Evolutionary conservation across 2,329 filamentous ascomycete species (phyloP), one percentile per base, ranked within the genome.

Genomic region (Tolypocladium tundrense): DNA sequence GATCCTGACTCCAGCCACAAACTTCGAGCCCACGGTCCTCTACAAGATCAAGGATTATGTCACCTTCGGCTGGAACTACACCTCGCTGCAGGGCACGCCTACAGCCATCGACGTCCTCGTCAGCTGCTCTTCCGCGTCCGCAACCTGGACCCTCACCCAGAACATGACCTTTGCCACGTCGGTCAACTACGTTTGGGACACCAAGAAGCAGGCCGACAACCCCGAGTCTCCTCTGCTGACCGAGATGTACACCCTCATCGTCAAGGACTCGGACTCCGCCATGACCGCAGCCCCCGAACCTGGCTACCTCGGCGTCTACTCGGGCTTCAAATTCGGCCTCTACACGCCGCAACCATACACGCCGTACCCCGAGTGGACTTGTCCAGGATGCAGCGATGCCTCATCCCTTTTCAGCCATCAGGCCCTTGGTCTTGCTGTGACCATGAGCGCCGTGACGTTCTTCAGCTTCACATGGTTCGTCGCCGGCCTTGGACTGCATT

Each of bases 41-140:
- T 86, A 82, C 76, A 83, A 83, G 66, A 83, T 87, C 60, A 80
- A 81, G 60, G 78, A 85, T 65, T 74, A 74, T 51, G 73, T 86
- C 50, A 86, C 82, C 16, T 84, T 81, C 70, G 77, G 72, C 53
- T 88, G 84, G 83, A 87, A 87, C 72, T 87, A 86, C 73, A 87
- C 85, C 4, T 79, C 79, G 51, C 69, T 88, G 37, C 74, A 77
- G 57, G 82, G 73, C 33, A 80, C 75, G 1, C 85, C 85, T 2
- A 83, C 80, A 3, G 84, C 82, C 45, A 67, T 88, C 58, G 82
- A 87, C 62, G 74, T 87, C 16, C 69, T 85, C 58, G 75, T 83
- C 40, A 82, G 80, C 62, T 84, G 81, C 73, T 79, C 78, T 45
- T 69, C 69, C 9, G 79, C 76, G 51, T 70, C 74, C 24, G 74